Conservation (phyloP, 2,329 filamentous ascomycete genomes). For the Aspergillus spinulosporus region DNA sequence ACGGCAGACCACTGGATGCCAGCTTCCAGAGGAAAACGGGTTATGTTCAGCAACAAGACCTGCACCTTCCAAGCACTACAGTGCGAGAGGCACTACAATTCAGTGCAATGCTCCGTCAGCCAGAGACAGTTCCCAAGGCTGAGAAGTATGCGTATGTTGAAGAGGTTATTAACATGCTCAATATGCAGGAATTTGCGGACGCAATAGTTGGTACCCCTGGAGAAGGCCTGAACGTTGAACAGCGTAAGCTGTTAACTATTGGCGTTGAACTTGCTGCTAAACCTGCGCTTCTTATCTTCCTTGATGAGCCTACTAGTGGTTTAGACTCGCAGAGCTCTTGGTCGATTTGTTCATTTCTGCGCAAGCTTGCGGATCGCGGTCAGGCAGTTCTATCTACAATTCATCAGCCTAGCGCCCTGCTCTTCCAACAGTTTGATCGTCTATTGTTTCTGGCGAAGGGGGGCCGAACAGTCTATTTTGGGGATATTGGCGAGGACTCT, state of each 20-base stretch:
- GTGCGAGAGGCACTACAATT: constrained; percentile 86
- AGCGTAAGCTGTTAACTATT: constrained; percentile 75
- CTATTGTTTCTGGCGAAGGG: constrained; percentile 64
- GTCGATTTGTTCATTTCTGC: constrained; percentile 79
- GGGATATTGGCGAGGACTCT: constrained; percentile 62
- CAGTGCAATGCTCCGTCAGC: constrained; percentile 79
- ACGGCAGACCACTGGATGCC: constrained; percentile 57
- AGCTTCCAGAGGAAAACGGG: constrained; percentile 66
- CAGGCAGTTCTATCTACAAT: constrained; percentile 91
- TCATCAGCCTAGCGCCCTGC: constrained; percentile 88
- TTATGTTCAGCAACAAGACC: constrained; percentile 69
- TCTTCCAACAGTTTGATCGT: constrained; percentile 78
- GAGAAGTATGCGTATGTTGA: constrained; percentile 86
- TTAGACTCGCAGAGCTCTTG: constrained; percentile 87
- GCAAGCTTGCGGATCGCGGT: constrained; percentile 82
- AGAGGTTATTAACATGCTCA: constrained; percentile 75
- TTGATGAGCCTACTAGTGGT: constrained; percentile 90
- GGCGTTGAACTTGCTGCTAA: constrained; percentile 90
- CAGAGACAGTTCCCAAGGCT: constrained; percentile 63
- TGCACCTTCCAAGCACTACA: constrained; percentile 79
- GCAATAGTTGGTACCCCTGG: constrained; percentile 84
- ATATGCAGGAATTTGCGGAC: constrained; percentile 85
- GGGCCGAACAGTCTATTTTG: constrained; percentile 67
- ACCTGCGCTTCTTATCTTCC: constrained; percentile 79
- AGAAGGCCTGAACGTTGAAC: constrained; percentile 65